A percentile compares a stretch with the other conserved stretches of the same genome.
Conservation (phyloP, 2,329 filamentous ascomycete species). For the Trichoderma koningiopsis region DNA sequence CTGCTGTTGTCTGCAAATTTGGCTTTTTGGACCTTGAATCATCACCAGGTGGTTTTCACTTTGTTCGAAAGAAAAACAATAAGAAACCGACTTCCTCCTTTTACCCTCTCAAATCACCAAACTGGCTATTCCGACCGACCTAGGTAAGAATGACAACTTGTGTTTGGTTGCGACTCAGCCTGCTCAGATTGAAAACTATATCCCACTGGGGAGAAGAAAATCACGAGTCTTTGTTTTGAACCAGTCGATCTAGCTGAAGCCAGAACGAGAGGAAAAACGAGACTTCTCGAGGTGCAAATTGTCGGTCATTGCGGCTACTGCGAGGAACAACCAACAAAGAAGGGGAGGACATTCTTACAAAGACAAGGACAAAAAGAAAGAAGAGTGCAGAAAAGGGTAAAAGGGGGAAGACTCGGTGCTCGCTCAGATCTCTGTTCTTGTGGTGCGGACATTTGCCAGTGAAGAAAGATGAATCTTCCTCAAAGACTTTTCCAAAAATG, state of each 20-base stretch:
- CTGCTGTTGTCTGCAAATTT: conserved; percentile 58
- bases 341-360: not conserved
- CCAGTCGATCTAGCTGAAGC: not conserved
- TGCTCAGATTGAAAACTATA: conserved; percentile 60
- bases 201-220: conserved; percentile 32
- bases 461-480: not conserved
- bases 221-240: conserved; percentile 31
- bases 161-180: conserved; percentile 36
- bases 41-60: conserved; percentile 47
- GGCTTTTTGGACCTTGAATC: conserved; percentile 58
- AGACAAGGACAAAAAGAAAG: not conserved
- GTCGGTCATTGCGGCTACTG: conserved; percentile 44
- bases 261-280: not conserved
- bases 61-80: conserved; percentile 9
- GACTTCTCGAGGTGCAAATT: conserved; percentile 32
- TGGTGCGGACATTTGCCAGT: conserved; percentile 1
- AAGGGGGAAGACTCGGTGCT: conserved; percentile 18
- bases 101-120: conserved; percentile 20
- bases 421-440: conserved; percentile 57
- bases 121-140: not conserved
- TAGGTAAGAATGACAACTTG: not conserved
- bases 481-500: not conserved
- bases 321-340: conserved; percentile 19
- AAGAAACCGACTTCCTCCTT: conserved; percentile 18
- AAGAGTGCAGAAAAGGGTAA: conserved; percentile 5